Base-by-base conservation (phyloP, 2,329 filamentous ascomycete species). In the Thielaviopsis punctulata region DNA sequence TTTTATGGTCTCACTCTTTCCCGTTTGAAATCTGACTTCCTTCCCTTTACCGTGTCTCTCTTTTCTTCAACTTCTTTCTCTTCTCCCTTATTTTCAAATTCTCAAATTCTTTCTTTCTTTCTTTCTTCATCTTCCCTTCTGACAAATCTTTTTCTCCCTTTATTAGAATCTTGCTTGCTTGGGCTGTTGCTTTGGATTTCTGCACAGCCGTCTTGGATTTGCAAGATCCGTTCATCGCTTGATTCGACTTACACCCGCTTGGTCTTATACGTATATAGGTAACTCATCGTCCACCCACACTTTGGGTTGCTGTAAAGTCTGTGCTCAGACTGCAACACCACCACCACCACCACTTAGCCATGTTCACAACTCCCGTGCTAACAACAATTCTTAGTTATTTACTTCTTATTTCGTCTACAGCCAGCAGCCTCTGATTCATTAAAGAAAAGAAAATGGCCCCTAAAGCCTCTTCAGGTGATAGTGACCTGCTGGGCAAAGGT, bases 361-460 rank as follows among this genome's bases (percentile, higher is more conserved):
- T 36, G n/a, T 2, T n/a, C n/a, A 41, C n/a, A 18, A 8, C n/a
- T 49, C 21, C 30, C 10, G 45, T 12, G 22, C 4, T 25, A 25
- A 23, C 19, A 21, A 30, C 45, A 13, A 48, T 33, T 72, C 72
- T 53, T 68, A 72, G 63, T 71, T 69, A 19, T 19, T 41, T 15
- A 18, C 19, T 18, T n/a, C 3, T 41, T n/a, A 12, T 41, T 6
- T 19, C 33, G 18, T n/a, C 33, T n/a, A n/a, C 33, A 5, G 19
- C n/a, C 36, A 19, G n/a, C 36, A 41, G n/a, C 30, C 76, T 63
- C 30, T 71, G n/a, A n/a, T n/a, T n/a, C n/a, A n/a, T n/a, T n/a
- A n/a, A n/a, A n/a, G n/a, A 67, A 4, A 73, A 73, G 57, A 76
- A 71, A 22, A 73, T 68, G 54, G 73, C 73, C 21, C 73, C 73